Evolutionary conservation across 495 filamentous ascomycete genomes (phyloP), one percentile per base, ranked within the genome.

Genomic region (Hypoxylon perforatum): DNA sequence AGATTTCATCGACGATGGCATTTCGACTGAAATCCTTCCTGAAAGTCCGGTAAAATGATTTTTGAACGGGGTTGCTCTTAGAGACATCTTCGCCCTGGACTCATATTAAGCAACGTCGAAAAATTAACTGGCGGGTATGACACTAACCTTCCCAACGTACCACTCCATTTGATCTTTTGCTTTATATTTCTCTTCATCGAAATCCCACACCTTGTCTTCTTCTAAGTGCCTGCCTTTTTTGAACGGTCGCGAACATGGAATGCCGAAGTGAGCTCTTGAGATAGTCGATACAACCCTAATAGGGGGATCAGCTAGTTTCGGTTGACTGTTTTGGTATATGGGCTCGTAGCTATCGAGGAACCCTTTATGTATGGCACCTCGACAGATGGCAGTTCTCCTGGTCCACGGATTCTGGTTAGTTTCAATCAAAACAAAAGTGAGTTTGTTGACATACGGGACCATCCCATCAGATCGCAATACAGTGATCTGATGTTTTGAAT

Each of bases 351-450:
- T 35, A 41, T 61, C 45, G n/a, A 61, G 17, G 25, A 71, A 63
- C 0, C 69, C 53, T 23, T 67, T 61, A n/a, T 64, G 61, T 4
- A 71, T 59, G 0, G 71, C 68, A n/a, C 71, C 71, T 10, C 64
- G 68, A 21, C 63, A 57, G 7, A 71, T 67, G 5, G 71, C 71
- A 1, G 65, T 66, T 45, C 68, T 60, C n/a, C 64, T 74, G 22
- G 11, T 35, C n/a, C 3, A 17, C 23, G 6, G 41, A 17, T 28
- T 21, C 33, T 22, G 12, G 47, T 57, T 17, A 52, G 49, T 2
- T 11, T 23, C 4, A 21, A 12, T n/a, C 5, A 59, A 33, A 33
- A 33, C 47, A 1, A 49, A 28, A 4, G 2, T 17, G 5, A 45
- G 19, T 33, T 17, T 65, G 17, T 39, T 55, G 18, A 38, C 49